Conservation (phyloP, 2,329 filamentous ascomycete species). For the Chaetomiaceae sp. region DNA sequence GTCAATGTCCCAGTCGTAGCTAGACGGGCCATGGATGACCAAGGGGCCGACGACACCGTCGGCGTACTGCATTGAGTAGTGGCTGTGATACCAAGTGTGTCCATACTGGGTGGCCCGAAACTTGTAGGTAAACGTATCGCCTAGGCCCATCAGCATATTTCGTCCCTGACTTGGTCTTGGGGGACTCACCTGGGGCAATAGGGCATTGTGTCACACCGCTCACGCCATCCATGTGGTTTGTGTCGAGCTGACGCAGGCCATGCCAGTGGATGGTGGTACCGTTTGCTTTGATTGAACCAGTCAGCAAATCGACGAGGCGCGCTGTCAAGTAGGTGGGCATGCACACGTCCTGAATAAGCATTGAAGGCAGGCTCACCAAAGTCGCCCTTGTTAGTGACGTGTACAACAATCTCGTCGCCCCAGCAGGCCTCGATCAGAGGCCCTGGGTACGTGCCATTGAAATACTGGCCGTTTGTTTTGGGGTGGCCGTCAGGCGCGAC, state of each 20-base stretch:
- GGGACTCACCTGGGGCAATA: conserved; percentile 34
- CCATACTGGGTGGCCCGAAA: conserved; percentile 30
- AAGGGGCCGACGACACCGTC: conserved; percentile 15
- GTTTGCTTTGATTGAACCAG: neutral
- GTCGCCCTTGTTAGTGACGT: neutral
- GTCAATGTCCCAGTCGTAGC: conserved; percentile 11
- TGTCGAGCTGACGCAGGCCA: conserved; percentile 7
- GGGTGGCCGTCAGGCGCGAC: neutral
- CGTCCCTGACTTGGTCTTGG: too few relatives aligned
- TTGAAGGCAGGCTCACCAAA: neutral
- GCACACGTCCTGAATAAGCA: neutral
- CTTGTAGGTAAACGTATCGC: conserved; percentile 30
- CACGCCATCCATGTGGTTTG: conserved; percentile 8
- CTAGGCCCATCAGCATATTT: conserved; percentile 29
- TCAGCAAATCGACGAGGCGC: too few relatives aligned
- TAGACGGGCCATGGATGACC: conserved; percentile 12
- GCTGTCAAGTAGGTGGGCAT: too few relatives aligned
- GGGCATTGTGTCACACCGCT: conserved; percentile 33
- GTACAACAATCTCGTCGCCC: neutral
- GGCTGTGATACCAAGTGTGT: conserved; percentile 31
- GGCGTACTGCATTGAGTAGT: conserved; percentile 27
- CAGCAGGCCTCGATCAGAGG: neutral
- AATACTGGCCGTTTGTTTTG: neutral
- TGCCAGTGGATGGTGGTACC: conserved; percentile 12
- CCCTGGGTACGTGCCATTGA: neutral